phyloP scores from a whole-genome alignment of 768 basidiomycete genomes.

The Lactifluus piperatus region DNA sequence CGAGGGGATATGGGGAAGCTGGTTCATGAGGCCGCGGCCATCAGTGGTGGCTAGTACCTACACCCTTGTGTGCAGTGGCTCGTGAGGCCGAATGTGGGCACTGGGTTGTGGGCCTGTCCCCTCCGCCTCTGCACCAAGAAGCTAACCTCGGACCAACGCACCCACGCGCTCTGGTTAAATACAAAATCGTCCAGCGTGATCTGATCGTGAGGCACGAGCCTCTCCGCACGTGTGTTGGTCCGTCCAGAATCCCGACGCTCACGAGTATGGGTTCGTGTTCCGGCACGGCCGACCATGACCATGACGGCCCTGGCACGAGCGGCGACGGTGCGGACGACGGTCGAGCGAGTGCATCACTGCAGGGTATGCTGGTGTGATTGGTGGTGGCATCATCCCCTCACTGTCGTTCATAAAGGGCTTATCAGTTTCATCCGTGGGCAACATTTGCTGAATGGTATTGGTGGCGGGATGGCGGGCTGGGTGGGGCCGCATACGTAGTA shows the following conservation, averaged over 20 bases:
- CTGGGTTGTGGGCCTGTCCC: conserved; percentile 31
- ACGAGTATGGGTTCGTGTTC: conserved; percentile 57
- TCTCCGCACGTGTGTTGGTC: conserved; percentile 22
- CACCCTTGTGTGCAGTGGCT: no score
- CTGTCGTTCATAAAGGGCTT: conserved; percentile 17
- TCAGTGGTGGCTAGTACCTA: no score
- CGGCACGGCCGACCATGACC: conserved; percentile 30
- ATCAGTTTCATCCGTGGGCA: conserved; percentile 16
- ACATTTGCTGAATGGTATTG: conserved; percentile 9
- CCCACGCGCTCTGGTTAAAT: conserved; percentile 72
- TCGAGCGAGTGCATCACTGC: conserved; percentile 38
- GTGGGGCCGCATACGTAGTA: conserved; percentile 18
- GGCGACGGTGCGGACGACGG: conserved; percentile 32
- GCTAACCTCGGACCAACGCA: conserved; percentile 67
- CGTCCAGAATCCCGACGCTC: conserved; percentile 45
- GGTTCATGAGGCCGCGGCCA: no score
- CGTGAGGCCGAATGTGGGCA: no score
- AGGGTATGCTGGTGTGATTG: conserved; percentile 67
- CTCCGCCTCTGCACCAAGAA: conserved; percentile 47
- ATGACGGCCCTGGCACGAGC: conserved; percentile 42
- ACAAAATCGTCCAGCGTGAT: conserved; percentile 85
- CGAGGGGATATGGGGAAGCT: no score
- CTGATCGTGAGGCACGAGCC: conserved; percentile 62
- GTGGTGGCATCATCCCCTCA: conserved; percentile 20
- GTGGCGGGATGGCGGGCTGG: conserved; percentile 17